A percentile compares a stretch with the other conserved stretches of the same genome.
These are phyloP conservation scores for Penicillium manginii DNA, from an alignment of 495 filamentous ascomycete species.

Conservation along the genomic window DNA sequence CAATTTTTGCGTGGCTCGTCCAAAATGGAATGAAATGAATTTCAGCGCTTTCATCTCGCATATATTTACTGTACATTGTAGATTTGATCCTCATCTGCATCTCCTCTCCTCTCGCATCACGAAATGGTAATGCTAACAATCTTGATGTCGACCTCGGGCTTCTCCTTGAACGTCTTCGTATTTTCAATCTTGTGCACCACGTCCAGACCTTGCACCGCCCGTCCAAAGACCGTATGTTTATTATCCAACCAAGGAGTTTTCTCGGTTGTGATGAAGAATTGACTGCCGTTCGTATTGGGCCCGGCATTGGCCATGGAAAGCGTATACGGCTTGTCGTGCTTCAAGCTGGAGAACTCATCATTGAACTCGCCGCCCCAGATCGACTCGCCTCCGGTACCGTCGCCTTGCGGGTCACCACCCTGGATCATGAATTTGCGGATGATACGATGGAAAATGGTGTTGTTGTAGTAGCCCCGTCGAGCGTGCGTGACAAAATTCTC, in stretches of 20 bases:
- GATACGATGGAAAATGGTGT: conserved; percentile 94
- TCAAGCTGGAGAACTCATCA: conserved; percentile 89
- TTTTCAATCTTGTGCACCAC: conserved; percentile 98
- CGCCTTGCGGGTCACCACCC: conserved; percentile 88
- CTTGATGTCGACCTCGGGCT: conserved; percentile 95
- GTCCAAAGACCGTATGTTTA: conserved; percentile 95
- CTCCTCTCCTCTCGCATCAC: conserved; percentile 1
- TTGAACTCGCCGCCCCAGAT: conserved; percentile 97
- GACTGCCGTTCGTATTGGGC: conserved; percentile 75
- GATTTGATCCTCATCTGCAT: conserved; percentile 4
- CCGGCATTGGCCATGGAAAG: conserved; percentile 97
- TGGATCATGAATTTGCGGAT: conserved; percentile 99
- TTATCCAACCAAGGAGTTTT: conserved; percentile 95
- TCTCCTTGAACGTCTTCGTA: conserved; percentile 88
- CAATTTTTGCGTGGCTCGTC: background rate
- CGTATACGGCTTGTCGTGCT: conserved; percentile 95
- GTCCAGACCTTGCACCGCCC: conserved; percentile 86
- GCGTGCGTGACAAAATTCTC: conserved; percentile 97
- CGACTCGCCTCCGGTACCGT: conserved; percentile 93
- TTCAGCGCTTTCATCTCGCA: conserved; percentile 5
- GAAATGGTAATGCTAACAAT: conserved; percentile 78
- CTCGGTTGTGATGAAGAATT: conserved; percentile 99
- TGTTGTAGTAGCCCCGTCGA: conserved; percentile 90
- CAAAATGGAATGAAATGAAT: background rate
- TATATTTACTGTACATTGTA: conserved; percentile 11